Evolutionary conservation across 352 stramenopile genomes (phyloP), one percentile per base, ranked within the genome.

Genomic region (Pythium rhizo-oryzae): DNA sequence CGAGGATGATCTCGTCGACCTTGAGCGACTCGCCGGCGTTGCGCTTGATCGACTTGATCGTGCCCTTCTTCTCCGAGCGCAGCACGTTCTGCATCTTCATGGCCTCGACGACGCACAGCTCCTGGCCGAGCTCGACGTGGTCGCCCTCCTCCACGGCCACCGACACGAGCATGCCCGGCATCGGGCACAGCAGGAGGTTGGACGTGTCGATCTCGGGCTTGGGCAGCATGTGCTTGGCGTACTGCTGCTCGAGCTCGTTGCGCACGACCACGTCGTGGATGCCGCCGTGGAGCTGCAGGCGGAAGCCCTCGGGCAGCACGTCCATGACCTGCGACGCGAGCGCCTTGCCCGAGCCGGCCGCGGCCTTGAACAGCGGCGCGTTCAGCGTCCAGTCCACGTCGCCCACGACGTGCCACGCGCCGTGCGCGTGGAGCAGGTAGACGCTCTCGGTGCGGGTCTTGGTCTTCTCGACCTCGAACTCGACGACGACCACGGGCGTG

Each of bases 61-160:
- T 85, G 62, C 82, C 87, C 65, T 91, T 78, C 59, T 81, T 87
- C 35, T 82, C 83, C 6, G 87, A 82, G 33, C 86, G 84, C 47
- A 94, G 87, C 54, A 86, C 76, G 70, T 93, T 82, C 71, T 99
- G 93, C 97, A 99, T 99, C 84, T 99, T 99, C 96, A 99, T 99
- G 30, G 96, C 96, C 77, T 99, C 96, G 81, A 99, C 94, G 60
- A 99, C 97, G 54, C 98, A 52, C 41, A 99, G 70, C 15, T 94
- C 77, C 66, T 99, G 87, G 63, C 96, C 95, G 50, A 80, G 76
- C 9, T 76, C 79, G 50, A 99, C 95, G 11, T 41, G 62, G 47
- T 99, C 88, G 23, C 96, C 96, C 18, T 81, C 82, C 49, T 89
- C 82, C 65, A 93, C 85, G 64, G 94, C 73, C 57, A 99, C 87